Conservation (phyloP, 2,329 filamentous ascomycete species). For the Verticillium alfalfae region DNA sequence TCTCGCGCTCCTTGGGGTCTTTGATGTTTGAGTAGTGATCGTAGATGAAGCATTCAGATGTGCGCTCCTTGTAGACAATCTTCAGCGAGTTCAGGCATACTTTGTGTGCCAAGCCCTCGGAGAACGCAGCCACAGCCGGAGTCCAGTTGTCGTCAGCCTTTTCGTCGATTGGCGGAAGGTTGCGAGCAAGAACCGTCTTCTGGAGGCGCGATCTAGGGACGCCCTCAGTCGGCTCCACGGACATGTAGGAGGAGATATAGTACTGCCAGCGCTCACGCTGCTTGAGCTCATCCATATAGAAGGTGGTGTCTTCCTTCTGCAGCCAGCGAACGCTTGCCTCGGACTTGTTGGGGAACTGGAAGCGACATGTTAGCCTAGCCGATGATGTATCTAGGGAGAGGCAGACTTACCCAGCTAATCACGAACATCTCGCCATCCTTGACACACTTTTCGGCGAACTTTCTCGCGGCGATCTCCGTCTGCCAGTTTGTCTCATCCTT, state of each 20-base stretch:
- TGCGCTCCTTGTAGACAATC: slow-evolving; percentile 68
- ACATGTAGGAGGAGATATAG: slow-evolving; percentile 89
- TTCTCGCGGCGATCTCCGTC: slow-evolving; percentile 83
- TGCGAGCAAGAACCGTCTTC: slow-evolving; percentile 66
- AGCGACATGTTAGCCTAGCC: slow-evolving; percentile 21
- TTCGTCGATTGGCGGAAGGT: slow-evolving; percentile 57
- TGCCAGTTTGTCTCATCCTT: slow-evolving; percentile 84
- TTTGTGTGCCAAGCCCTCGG: slow-evolving; percentile 65
- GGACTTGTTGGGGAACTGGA: slow-evolving; percentile 60
- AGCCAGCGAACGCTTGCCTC: slow-evolving; percentile 69
- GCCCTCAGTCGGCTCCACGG: slow-evolving; percentile 82
- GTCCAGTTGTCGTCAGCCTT: slow-evolving; percentile 59
- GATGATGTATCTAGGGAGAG: not conserved
- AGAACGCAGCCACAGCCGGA: slow-evolving; percentile 54
- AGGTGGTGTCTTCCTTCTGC: slow-evolving; percentile 65
- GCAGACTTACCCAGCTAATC: slow-evolving; percentile 74
- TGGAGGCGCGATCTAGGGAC: slow-evolving; percentile 59
- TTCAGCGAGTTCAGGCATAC: slow-evolving; percentile 76
- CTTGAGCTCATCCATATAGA: slow-evolving; percentile 85
- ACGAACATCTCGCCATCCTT: slow-evolving; percentile 92
- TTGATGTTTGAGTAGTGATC: slow-evolving; percentile 55
- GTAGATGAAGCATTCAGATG: slow-evolving; percentile 67
- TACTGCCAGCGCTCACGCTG: slow-evolving; percentile 83
- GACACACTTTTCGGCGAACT: slow-evolving; percentile 85
- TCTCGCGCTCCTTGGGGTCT: slow-evolving; percentile 58